Base-by-base conservation (phyloP, 2,329 filamentous ascomycete species). In the Beauveria pseudobassiana region DNA sequence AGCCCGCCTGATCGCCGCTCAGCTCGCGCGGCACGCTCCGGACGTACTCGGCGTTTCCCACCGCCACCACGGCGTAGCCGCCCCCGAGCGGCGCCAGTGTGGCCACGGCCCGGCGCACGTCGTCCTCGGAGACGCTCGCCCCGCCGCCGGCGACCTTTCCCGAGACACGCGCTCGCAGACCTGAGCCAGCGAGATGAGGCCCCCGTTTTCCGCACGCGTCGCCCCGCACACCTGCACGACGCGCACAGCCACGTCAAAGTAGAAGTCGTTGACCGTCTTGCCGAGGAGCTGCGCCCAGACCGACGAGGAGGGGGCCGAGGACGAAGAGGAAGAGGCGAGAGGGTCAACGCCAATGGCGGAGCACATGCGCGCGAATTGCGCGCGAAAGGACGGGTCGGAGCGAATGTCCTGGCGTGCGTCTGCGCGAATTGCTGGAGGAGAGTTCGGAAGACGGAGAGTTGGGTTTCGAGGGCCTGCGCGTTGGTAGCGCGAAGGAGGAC, bases 361-460 rank as follows among this genome's bases (percentile, higher is more conserved):
- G 77, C 95, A 99, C 95, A 99, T 99, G 73, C 93, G 91, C 3
- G 95, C 93, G 72, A 99, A 99, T 76, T 99, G 93, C 40, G 93
- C 92, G 64, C 95, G 91, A 75, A 99, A 99, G 9, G 86, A 88
- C 6, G 95, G 95, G 73, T 98, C 93, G 2, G 92, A 96, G 65
- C 93, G 93, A 63, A 99, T 99, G 70, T 96, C 95, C 72, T 92
- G 68, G 89, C 90, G 81, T 99, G 95, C 55, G 93, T 96, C 70
- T 93, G 84, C 50, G 93, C 91, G 76, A 99, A 99, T 75, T 96
- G 92, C 77, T 97, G 92, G 6, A 99, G 86, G 12, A 97, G 83
- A 20, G 91, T 95, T 71, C 96, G 92, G 82, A 99, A 99, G 70
- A 98, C 93, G 66, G 92, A 88, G 64, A 99, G 88, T 73, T 99